Evolutionary conservation across 2,329 filamentous ascomycete species (phyloP), one percentile per base, ranked within the genome.

Genomic region (Coleophoma eucalyptorum): DNA sequence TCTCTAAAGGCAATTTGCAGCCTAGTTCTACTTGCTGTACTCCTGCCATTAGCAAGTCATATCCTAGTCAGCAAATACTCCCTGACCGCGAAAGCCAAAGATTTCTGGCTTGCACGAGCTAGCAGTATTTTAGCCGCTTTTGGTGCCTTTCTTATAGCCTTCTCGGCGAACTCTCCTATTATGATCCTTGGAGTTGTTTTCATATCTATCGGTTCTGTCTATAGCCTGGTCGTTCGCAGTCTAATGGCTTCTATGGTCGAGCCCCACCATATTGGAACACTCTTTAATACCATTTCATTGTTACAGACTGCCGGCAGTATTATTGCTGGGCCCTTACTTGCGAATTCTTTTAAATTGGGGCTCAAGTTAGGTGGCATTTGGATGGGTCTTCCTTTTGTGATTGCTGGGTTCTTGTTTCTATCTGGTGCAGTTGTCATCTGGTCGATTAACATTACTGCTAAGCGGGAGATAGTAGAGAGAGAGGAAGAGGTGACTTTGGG

Each of bases 191-290:
- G 56, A 49, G 51, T 42, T 26, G 12, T n/a, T 44, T 11, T 77
- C 13, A 69, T 72, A 11, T 72, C 72, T 4, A 53, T 77, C 1
- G 78, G 80, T 0, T 57, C 58, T 12, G 78, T 78, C 5, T 70
- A 75, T 43, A 47, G 58, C 0, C 58, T 73, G 0, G 59, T 80
- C 1, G 61, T 75, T 16, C 71, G 80, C 33, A 76, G 73, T 3
- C 62, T 83, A 6, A 61, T 81, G n/a, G 80, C 76, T 42, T 70
- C 72, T 11, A 60, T 82, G 11, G 75, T 83, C 12, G 77, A 79
- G 56, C 69, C 73, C 19, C 72, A 79, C 51, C 74, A 80, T 4
- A 69, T 81, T 12, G 80, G 77, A 18, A 74, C 74, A 0, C 65
- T 81, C 20, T 83, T 81, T 59, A 77, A 75, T 4, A 65, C 77